Evolutionary conservation across 2,329 filamentous ascomycete genomes (phyloP), one percentile per base, ranked within the genome.

Genomic region (Magnaporthiopsis poae): DNA sequence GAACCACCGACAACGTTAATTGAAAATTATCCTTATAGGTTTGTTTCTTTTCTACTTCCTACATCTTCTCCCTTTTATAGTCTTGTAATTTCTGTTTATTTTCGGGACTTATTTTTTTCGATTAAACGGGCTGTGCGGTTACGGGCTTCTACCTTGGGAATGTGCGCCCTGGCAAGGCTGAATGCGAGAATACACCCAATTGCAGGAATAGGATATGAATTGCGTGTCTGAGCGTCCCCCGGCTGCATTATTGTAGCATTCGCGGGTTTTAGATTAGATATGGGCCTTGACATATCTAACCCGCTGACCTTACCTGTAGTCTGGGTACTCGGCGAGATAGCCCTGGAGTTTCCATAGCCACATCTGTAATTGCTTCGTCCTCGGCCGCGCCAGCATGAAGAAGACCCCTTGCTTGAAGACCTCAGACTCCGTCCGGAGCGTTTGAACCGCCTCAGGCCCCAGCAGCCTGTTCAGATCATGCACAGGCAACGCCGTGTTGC

Each of bases 331-430:
- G 27, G 64, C 36, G 12, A 65, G 35, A 27, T 84, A 88, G 1
- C 84, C 84, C 68, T 88, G 82, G 11, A 88, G 72, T 68, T 81
- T 83, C 86, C 86, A 88, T 9, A 88, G 76, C 65, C 80, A 76
- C 66, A 80, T 67, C 73, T 86, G 82, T 62, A 86, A 63, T 18
- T 77, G 73, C 29, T 78, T 72, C 9, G 80, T 82, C 56, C 77
- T 74, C 68, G 71, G 75, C 70, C 75, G 77, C 68, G 75, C 77
- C 66, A 85, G 70, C 68, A 86, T 75, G 65, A 80, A 77, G 27
- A 82, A 73, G 11, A 74, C 76, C 2, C 76, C 76, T 0, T 79
- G 73, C 2, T 69, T 71, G 29, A 82, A 77, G 29, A 77, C 67
- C 0, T 67, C 56, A 0, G 77, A 73, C 33, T 76, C 73, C 0